Evolutionary conservation across 1,139 yeast species (phyloP).

Genomic region (Suhomyces coccinellae): DNA sequence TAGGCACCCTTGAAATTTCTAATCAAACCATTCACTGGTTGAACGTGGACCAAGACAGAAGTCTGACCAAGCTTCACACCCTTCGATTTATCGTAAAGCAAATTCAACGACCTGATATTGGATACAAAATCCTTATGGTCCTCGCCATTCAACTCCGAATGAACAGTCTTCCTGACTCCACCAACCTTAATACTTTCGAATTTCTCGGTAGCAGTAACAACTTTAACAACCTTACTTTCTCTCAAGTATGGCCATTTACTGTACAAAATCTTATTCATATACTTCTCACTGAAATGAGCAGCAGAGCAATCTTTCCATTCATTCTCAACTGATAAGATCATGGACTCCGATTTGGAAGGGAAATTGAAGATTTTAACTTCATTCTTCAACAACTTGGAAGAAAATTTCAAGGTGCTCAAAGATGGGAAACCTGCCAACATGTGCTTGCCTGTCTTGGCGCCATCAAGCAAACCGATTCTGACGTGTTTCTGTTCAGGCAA

Average conservation of each 20-base stretch:
- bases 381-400: slow-evolving; percentile 48
- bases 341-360: slow-evolving; percentile 80
- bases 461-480: slow-evolving; percentile 61
- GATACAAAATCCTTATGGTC: slow-evolving; percentile 45
- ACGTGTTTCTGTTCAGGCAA: slow-evolving; percentile 53
- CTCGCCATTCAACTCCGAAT: slow-evolving; percentile 40
- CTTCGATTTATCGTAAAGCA: slow-evolving; percentile 45
- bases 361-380: slow-evolving; percentile 81
- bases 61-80: slow-evolving; percentile 62
- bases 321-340: slow-evolving; percentile 64
- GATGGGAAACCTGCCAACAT: slow-evolving; percentile 91
- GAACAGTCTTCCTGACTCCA: slow-evolving; percentile 33
- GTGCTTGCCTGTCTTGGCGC: slow-evolving; percentile 68
- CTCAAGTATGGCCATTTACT: slow-evolving; percentile 87
- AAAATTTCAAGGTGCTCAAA: slow-evolving; percentile 66
- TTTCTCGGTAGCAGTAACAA: slow-evolving; percentile 55
- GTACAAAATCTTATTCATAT: slow-evolving; percentile 61
- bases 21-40: slow-evolving; percentile 75
- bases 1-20: slow-evolving; percentile 75
- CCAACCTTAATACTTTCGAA: slow-evolving; percentile 43
- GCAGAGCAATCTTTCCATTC: slow-evolving; percentile 47
- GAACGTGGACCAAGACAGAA: slow-evolving; percentile 63
- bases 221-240: slow-evolving; percentile 71
- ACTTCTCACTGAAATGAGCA: slow-evolving; percentile 61
- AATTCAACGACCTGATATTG: slow-evolving; percentile 31